Evolutionary conservation across 345 rosid species (phyloP), one percentile per base, ranked within the genome.

Genomic region (Isatis tinctoria): DNA sequence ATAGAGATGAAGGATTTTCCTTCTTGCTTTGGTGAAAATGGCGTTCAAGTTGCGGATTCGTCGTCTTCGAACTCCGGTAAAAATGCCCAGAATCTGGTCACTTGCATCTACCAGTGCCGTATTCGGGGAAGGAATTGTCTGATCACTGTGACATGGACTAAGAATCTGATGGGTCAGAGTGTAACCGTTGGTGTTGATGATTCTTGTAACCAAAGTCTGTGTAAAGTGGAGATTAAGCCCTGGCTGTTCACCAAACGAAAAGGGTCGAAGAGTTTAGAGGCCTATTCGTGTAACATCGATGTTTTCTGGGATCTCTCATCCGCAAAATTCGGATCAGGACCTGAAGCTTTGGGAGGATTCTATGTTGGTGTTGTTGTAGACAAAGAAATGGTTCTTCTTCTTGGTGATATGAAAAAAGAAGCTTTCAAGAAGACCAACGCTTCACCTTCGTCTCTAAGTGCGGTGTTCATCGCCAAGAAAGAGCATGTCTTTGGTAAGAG

Each of bases 11-110:
- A 83, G 86, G 98, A 93, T 79, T 93, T 93, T 78, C 96, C 96
- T 78, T 93, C 98, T 79, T 93, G 97, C 82, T 93, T 91, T 51
- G 96, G 97, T 67, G 98, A 93, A 81, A 93, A 85, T 76, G 98
- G 97, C 49, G 94, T 93, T 70, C 98, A 93, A 81, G 85, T 91
- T 41, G 96, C 97, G 20, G 92, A 88, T 80, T 87, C 97, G 2
- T 88, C 96, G 17, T 78, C 96, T 30, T 85, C 98, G 3, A 78
- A 67, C 49, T 56, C 86, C 3, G 58, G 80, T 1, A 89, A 83
- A 82, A 79, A 83, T 69, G 87, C 93, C n/a, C 97, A 89, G 71
- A 94, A 91, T 74, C 52, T 86, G 79, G 96, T 88, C 16, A 86
- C 87, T 49, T 90, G 90, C 65, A 83, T 91, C 73, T 91, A 94